These are phyloP conservation scores for Pisolithus marmoratus DNA, from an alignment of 768 basidiomycete genomes.

Conservation along the genomic window DNA sequence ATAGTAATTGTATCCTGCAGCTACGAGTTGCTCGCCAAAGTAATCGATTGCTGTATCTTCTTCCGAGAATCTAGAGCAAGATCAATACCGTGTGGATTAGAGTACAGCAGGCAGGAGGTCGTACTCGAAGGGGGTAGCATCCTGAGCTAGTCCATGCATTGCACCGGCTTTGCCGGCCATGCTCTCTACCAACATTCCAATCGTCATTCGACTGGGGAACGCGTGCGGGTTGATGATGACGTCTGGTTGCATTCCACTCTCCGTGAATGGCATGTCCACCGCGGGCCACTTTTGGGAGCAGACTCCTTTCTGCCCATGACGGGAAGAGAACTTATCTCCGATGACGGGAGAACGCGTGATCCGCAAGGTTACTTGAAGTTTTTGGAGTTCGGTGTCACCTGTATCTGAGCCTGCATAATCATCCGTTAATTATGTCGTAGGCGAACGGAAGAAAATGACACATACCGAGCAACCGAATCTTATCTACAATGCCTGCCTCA, in stretches of 20 bases:
- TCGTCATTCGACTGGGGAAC: conserved; percentile 99
- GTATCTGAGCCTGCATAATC: conserved; percentile 69
- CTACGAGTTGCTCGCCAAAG: conserved; percentile 91
- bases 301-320: conserved; percentile 99
- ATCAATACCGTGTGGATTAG: conserved; percentile 8
- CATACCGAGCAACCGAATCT: conserved; percentile 85
- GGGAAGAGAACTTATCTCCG: conserved; percentile 98
- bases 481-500: conserved; percentile 83
- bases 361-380: conserved; percentile 88
- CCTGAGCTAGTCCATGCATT: conserved; percentile 97
- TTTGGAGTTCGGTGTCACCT: conserved; percentile 85
- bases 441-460: background rate
- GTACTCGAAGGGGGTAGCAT: conserved; percentile 97
- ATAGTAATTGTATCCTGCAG: conserved; percentile 97
- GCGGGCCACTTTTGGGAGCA: conserved; percentile 99
- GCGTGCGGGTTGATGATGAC: conserved; percentile 99
- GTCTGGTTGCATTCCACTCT: conserved; percentile 98
- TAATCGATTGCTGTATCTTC: conserved; percentile 96
- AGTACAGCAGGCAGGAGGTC: conserved; percentile 23
- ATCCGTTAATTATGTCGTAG: background rate
- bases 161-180: conserved; percentile 99
- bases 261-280: conserved; percentile 97
- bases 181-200: conserved; percentile 99
- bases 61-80: conserved; percentile 72
- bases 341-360: conserved; percentile 95